Conservation (phyloP, 148 eudicot species). For the Chenopodium berlandieri region DNA sequence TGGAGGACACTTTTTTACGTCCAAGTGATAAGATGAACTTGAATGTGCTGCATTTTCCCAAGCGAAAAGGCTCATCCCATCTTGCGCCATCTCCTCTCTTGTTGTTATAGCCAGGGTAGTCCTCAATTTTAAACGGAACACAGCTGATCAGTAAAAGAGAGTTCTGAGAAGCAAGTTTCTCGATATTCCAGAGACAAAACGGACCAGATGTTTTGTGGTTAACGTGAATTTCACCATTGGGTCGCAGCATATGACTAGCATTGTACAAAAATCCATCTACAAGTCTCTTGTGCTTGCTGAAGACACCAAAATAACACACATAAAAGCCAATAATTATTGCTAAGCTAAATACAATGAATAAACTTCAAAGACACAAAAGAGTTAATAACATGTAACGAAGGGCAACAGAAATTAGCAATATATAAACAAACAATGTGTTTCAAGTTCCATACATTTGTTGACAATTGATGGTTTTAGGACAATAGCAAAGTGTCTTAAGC, state of each 20-base stretch:
- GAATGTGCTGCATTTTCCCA: constrained; percentile 54
- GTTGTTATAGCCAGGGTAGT: constrained; percentile 66
- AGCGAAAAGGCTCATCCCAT: constrained; percentile 49
- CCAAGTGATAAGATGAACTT: constrained; percentile 31
- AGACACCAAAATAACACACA: neutral
- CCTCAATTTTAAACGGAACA: constrained; percentile 38
- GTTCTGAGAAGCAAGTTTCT: constrained; percentile 38
- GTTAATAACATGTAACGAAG: neutral
- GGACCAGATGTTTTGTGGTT: constrained; percentile 54
- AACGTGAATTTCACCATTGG: constrained; percentile 56
- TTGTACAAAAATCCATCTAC: constrained; percentile 52
- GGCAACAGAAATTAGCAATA: neutral
- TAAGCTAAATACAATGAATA: neutral
- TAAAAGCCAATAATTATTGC: neutral
- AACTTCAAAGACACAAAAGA: neutral
- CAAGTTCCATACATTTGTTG: neutral
- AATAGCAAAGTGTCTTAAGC: neutral
- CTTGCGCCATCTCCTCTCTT: constrained; percentile 54
- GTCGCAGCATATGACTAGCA: constrained; percentile 50
- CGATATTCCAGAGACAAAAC: constrained; percentile 48
- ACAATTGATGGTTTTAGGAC: neutral
- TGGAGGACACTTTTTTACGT: neutral
- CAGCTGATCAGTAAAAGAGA: constrained; percentile 26
- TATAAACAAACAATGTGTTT: neutral
- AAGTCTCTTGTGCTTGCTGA: constrained; percentile 44